Evolutionary conservation across 2,329 filamentous ascomycete species (phyloP).

Genomic region (Lasiodiplodia sp.): DNA sequence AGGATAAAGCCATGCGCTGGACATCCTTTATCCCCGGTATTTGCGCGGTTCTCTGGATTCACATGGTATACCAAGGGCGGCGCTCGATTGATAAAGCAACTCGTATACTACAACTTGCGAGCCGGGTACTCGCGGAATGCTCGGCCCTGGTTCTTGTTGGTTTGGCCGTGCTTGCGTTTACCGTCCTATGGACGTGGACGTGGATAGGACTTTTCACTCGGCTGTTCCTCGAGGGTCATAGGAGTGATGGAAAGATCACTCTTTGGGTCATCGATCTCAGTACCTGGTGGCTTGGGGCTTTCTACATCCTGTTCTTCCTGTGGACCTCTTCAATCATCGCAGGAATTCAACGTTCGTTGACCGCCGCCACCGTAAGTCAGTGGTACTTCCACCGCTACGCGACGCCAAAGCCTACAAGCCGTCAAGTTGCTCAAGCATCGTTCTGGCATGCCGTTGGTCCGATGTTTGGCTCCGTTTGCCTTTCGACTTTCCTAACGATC

Average conservation of each 20-base stretch:
- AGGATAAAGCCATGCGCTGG: slow-evolving; percentile 91
- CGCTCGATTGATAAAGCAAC: slow-evolving; percentile 83
- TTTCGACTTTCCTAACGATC: slow-evolving; percentile 82
- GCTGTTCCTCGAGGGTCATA: slow-evolving; percentile 89
- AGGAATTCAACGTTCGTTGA: slow-evolving; percentile 87
- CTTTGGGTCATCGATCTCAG: slow-evolving; percentile 84
- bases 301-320: slow-evolving; percentile 92
- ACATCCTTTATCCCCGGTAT: slow-evolving; percentile 77
- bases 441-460: slow-evolving; percentile 82
- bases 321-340: slow-evolving; percentile 91
- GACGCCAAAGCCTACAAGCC: slow-evolving; percentile 76
- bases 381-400: slow-evolving; percentile 98
- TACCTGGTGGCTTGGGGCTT: slow-evolving; percentile 94
- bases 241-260: slow-evolving; percentile 50
- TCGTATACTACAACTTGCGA: slow-evolving; percentile 89
- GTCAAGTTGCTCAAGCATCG: slow-evolving; percentile 83
- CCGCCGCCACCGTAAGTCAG: slow-evolving; percentile 93
- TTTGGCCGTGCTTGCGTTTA: slow-evolving; percentile 74
- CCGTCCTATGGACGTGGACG: slow-evolving; percentile 91
- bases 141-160: slow-evolving; percentile 85
- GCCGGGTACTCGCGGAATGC: slow-evolving; percentile 84
- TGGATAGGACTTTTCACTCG: slow-evolving; percentile 98
- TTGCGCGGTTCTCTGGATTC: slow-evolving; percentile 80
- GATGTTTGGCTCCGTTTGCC: slow-evolving; percentile 89
- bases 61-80: slow-evolving; percentile 80